Conservation (phyloP, 352 stramenopile species). For the Phytophthora cryptogea region DNA sequence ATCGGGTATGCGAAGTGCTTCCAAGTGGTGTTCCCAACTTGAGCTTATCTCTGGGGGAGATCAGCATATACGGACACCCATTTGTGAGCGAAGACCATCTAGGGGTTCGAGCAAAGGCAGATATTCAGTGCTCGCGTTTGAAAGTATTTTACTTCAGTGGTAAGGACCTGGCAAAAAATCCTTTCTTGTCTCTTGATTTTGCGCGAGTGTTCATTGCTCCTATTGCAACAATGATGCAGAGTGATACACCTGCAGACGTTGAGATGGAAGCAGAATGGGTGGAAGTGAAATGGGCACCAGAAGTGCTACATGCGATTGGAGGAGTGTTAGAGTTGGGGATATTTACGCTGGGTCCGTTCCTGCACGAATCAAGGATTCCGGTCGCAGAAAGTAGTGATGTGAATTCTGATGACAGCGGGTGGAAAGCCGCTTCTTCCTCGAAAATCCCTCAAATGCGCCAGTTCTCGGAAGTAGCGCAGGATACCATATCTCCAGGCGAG, state of each 20-base stretch:
- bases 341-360: constrained; percentile 38
- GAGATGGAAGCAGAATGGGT: constrained; percentile 84
- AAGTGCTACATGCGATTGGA: constrained; percentile 66
- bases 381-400: background rate
- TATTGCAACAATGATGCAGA: constrained; percentile 42
- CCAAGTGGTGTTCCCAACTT: constrained; percentile 53
- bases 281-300: constrained; percentile 68
- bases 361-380: constrained; percentile 30
- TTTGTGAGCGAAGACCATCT: constrained; percentile 53
- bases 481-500: constrained; percentile 43
- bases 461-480: constrained; percentile 43
- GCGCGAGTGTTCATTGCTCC: constrained; percentile 64
- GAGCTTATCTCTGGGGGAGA: constrained; percentile 52
- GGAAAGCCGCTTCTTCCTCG: constrained; percentile 11
- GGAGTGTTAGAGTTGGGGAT: constrained; percentile 63
- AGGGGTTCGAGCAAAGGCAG: constrained; percentile 62
- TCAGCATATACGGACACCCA: constrained; percentile 60
- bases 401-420: background rate
- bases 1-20: constrained; percentile 48
- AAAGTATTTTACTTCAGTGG: constrained; percentile 47
- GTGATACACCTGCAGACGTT: constrained; percentile 44
- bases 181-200: constrained; percentile 73
- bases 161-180: constrained; percentile 22
- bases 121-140: constrained; percentile 65
- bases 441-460: constrained; percentile 44